Conservation (phyloP, 305 asterid species). For the Fraxinus baroniana region DNA sequence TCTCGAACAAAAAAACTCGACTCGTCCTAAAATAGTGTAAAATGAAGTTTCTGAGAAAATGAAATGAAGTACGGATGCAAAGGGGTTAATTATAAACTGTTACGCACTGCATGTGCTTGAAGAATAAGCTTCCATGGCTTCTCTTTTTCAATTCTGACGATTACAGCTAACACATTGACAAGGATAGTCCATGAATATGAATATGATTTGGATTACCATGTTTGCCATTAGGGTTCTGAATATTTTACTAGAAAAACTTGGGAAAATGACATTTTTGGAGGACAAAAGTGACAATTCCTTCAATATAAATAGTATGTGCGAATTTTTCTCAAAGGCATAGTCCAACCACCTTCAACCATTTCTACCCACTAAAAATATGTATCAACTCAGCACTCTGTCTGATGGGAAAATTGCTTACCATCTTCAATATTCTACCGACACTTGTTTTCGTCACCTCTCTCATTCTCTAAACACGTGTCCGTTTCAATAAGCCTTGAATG, state of each 20-base stretch:
- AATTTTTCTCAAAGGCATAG: constrained; percentile 32
- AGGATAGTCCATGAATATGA: constrained; percentile 44
- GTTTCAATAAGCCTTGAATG: not conserved
- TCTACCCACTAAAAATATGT: constrained; percentile 56
- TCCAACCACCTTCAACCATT: constrained; percentile 85
- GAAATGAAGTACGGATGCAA: constrained; percentile 27
- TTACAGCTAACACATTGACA: constrained; percentile 88
- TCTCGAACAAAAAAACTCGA: not conserved
- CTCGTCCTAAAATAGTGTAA: not conserved
- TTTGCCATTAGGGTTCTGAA: constrained; percentile 17
- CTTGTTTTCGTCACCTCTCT: not conserved
- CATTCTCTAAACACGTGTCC: not conserved
- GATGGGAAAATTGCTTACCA: constrained; percentile 28
- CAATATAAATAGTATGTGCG: not conserved
- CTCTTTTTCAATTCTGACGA: constrained; percentile 39
- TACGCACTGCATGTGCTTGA: constrained; percentile 40
- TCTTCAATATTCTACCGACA: constrained; percentile 19
- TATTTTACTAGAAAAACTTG: not conserved
- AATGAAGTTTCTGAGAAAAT: not conserved
- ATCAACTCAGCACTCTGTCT: constrained; percentile 28
- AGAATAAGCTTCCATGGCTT: constrained; percentile 43
- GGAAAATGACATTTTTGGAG: not conserved
- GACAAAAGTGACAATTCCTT: constrained; percentile 14
- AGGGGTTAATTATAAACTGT: constrained; percentile 23
- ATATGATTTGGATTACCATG: constrained; percentile 24